Conservation (phyloP, 768 basidiomycete genomes). For the Pisolithus marmoratus region DNA sequence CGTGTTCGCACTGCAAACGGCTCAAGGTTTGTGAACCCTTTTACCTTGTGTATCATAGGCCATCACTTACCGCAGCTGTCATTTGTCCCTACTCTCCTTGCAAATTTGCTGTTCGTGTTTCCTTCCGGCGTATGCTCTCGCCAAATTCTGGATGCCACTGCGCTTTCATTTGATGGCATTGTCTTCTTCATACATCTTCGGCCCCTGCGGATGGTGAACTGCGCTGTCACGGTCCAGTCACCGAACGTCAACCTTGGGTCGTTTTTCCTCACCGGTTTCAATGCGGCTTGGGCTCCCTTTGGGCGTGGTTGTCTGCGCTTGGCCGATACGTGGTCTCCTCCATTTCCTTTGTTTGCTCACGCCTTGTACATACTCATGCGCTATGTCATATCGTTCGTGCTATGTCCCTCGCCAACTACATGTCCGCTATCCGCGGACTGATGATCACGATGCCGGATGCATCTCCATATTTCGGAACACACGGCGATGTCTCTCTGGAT, state of each 20-base stretch:
- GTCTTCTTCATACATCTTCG: constrained; percentile 4
- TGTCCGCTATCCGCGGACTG: not conserved
- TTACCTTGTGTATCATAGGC: constrained; percentile 4
- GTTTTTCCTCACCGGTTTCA: not conserved
- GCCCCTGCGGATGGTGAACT: not conserved
- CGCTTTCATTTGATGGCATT: constrained; percentile 3
- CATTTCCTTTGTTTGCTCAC: not conserved
- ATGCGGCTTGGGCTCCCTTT: not conserved
- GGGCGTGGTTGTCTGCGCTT: not conserved
- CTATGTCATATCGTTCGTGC: not conserved
- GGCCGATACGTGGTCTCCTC: not conserved
- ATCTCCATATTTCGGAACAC: not conserved
- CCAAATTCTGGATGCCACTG: constrained; percentile 15
- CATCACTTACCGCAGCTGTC: constrained; percentile 18
- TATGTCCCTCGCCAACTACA: not conserved
- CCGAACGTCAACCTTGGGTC: not conserved
- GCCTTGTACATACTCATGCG: not conserved
- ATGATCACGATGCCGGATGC: not conserved
- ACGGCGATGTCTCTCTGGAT: not conserved
- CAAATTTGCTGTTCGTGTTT: constrained; percentile 7
- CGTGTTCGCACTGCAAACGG: constrained; percentile 83
- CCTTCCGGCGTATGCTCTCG: constrained; percentile 11
- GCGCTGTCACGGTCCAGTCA: not conserved
- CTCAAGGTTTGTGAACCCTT: constrained; percentile 58
- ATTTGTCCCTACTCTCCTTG: constrained; percentile 1